A percentile compares a stretch with the other conserved stretches of the same genome.
phyloP scores from a whole-genome alignment of 768 basidiomycete species.

The Leucocoprinus sp. region DNA sequence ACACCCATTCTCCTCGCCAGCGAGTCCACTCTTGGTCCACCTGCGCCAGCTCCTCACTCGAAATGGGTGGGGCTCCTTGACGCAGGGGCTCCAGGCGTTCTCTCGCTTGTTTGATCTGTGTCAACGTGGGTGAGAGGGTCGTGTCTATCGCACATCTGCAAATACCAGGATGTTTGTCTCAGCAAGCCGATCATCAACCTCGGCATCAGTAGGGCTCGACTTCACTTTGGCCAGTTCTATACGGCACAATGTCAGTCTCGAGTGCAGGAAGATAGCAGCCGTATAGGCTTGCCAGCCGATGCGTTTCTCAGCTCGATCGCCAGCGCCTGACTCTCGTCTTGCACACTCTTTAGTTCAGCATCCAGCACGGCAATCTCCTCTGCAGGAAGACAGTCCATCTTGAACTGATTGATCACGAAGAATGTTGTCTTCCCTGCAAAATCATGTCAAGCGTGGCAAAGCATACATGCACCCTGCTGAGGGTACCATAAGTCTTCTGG shows the following conservation, averaged over 20 bases:
- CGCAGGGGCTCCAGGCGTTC: slow-evolving; percentile 57
- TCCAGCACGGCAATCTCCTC: slow-evolving; percentile 57
- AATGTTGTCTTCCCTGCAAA: slow-evolving; percentile 72
- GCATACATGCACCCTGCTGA: slow-evolving; percentile 10
- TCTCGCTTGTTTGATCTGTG: slow-evolving; percentile 41
- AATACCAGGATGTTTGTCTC: slow-evolving; percentile 44
- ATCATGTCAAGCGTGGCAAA: slow-evolving; percentile 8
- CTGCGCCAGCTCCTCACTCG: slow-evolving; percentile 57
- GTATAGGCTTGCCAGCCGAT: slow-evolving; percentile 30
- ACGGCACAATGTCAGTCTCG: slow-evolving; percentile 13
- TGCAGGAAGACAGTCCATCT: slow-evolving; percentile 54
- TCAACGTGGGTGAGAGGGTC: slow-evolving; percentile 11
- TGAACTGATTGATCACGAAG: slow-evolving; percentile 79
- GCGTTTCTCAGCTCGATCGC: slow-evolving; percentile 42
- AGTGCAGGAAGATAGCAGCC: slow-evolving; percentile 11
- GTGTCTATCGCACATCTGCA: slow-evolving; percentile 4
- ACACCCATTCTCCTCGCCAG: slow-evolving; percentile 79
- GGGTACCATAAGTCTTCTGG: slow-evolving; percentile 73
- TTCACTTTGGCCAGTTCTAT: slow-evolving; percentile 61
- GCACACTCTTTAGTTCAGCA: slow-evolving; percentile 43
- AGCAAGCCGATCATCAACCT: slow-evolving; percentile 50
- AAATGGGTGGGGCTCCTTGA: slow-evolving; percentile 57
- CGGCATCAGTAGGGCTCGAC: slow-evolving; percentile 58
- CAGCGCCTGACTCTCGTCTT: slow-evolving; percentile 52
- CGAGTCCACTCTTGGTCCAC: slow-evolving; percentile 69